Evolutionary conservation across 345 rosid species (phyloP).

Genomic region (Clausena lansium): DNA sequence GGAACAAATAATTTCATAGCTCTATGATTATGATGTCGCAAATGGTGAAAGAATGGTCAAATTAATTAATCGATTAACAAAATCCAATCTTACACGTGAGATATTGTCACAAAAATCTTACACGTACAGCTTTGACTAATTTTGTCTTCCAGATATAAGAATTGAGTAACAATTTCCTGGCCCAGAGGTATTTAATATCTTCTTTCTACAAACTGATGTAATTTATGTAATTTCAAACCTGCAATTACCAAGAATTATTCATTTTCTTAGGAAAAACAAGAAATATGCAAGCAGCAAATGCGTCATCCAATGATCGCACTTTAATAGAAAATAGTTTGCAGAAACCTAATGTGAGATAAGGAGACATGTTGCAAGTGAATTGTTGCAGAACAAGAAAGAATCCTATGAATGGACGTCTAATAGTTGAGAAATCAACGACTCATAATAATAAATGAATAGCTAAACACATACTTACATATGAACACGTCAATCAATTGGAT

Average conservation of each 20-base stretch:
- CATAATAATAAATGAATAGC: not conserved
- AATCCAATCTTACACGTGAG: not conserved
- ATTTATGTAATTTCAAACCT: not conserved
- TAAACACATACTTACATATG: slow-evolving; percentile 26
- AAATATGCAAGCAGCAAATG: not conserved
- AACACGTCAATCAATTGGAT: slow-evolving; percentile 65
- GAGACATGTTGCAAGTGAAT: not conserved
- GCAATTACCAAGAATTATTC: not conserved
- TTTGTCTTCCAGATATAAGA: not conserved
- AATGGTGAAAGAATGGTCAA: not conserved
- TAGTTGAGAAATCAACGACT: not conserved
- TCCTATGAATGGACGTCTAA: not conserved
- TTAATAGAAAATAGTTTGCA: no score
- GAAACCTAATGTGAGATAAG: not conserved
- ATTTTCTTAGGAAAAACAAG: not conserved
- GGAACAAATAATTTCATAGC: no score
- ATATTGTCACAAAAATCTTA: not conserved
- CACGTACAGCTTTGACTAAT: not conserved
- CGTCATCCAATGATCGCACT: not conserved
- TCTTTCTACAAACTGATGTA: not conserved
- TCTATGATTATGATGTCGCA: not conserved
- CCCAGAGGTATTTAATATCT: not conserved
- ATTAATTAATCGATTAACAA: not conserved
- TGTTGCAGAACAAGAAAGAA: not conserved
- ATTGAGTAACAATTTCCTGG: not conserved